Evolutionary conservation across 768 basidiomycete genomes (phyloP).

Genomic region (Mycena kentingensis): DNA sequence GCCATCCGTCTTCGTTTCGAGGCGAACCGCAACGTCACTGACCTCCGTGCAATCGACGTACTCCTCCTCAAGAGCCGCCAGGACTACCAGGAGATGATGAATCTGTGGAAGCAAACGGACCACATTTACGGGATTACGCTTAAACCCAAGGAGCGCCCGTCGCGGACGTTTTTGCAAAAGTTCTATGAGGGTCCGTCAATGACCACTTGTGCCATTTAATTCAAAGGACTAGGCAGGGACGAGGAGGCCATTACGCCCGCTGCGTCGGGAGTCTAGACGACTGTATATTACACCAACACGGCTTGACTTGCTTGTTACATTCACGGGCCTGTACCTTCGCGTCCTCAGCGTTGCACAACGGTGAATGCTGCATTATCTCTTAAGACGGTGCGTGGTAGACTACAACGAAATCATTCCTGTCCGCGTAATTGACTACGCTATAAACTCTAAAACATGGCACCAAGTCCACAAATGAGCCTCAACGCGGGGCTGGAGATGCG

Average conservation of each 20-base stretch:
- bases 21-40: constrained; percentile 77
- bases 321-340: too few species aligned
- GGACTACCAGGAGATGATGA: constrained; percentile 94
- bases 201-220: constrained; percentile 5
- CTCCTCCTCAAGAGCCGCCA: constrained; percentile 80
- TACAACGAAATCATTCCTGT: too few species aligned
- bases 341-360: too few species aligned
- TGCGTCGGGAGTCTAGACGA: constrained; percentile 51
- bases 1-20: constrained; percentile 88
- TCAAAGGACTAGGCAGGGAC: constrained; percentile 83
- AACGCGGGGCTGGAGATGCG: too few species aligned
- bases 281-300: constrained; percentile 11
- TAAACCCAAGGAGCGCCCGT: constrained; percentile 42
- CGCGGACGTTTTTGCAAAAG: constrained; percentile 76
- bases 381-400: too few species aligned
- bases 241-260: constrained; percentile 73
- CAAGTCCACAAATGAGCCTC: too few species aligned
- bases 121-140: constrained; percentile 76
- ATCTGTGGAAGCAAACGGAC: constrained; percentile 88
- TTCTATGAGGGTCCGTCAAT: constrained; percentile 72
- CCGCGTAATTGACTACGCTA: too few species aligned
- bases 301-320: too few species aligned
- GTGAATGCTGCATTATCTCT: too few species aligned
- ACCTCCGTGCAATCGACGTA: constrained; percentile 81
- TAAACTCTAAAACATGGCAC: too few species aligned